Percentiles rank a stretch among this genome's conserved stretches.
Conservation (phyloP, 2,329 filamentous ascomycete species). For the Venturia aucupariae region DNA sequence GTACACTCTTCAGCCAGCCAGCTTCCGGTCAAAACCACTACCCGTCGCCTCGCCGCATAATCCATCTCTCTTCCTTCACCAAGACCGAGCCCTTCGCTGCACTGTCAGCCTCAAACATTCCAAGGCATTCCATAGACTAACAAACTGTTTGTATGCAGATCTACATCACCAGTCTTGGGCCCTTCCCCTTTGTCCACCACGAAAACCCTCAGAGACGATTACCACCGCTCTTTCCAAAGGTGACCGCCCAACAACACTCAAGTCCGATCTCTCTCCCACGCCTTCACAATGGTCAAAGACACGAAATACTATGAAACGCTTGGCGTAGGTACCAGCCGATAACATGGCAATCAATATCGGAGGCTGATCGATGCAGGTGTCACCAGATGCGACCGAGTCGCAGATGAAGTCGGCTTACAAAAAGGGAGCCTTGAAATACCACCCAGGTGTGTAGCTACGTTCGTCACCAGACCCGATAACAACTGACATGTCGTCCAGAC, state of each 20-base stretch:
- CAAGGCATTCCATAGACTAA: not conserved
- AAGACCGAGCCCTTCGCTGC: not conserved
- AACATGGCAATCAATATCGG: not conserved
- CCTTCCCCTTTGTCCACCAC: not conserved
- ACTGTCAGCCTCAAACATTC: constrained; percentile 2
- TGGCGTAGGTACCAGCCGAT: constrained; percentile 46
- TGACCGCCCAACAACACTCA: not conserved
- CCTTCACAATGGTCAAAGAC: constrained; percentile 62
- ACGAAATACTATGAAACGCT: constrained; percentile 71
- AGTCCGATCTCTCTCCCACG: not conserved
- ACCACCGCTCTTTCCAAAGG: not conserved
- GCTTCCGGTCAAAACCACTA: not conserved
- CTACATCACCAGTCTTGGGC: not conserved
- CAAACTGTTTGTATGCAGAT: constrained; percentile 4
- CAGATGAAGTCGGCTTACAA: constrained; percentile 91
- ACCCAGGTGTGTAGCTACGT: constrained; percentile 58
- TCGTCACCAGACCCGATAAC: not conserved
- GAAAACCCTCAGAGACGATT: not conserved
- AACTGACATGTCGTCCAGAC: constrained; percentile 46
- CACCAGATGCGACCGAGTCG: constrained; percentile 69
- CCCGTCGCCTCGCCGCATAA: constrained; percentile 2
- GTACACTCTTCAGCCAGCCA: not conserved
- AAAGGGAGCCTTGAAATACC: constrained; percentile 70
- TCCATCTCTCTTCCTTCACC: not conserved
- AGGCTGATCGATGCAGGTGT: constrained; percentile 46